These are phyloP conservation scores for Malus asiatica DNA, from an alignment of 306 rosid genomes.

Conservation along the genomic window DNA sequence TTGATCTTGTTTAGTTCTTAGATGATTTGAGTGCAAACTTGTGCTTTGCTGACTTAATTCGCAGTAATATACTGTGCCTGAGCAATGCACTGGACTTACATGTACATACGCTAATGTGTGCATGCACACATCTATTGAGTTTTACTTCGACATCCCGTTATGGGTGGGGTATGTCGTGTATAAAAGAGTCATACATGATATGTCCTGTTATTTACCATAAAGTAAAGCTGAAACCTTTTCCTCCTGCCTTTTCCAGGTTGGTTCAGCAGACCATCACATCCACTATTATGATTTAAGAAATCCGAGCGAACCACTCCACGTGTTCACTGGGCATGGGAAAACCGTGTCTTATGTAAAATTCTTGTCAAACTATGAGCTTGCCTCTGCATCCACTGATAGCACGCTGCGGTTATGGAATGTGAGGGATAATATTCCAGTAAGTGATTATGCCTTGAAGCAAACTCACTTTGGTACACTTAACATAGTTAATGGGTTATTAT, in stretches of 20 bases:
- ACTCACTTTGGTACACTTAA: not conserved
- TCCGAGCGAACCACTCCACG: constrained; percentile 70
- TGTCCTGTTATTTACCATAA: not conserved
- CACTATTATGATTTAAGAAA: constrained; percentile 94
- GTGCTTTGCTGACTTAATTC: not conserved
- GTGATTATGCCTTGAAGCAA: constrained; percentile 22
- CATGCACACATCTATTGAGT: not conserved
- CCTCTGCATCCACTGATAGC: constrained; percentile 95
- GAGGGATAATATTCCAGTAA: constrained; percentile 69
- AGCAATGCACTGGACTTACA: not conserved
- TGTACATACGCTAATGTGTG: not conserved
- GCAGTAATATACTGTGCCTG: not conserved
- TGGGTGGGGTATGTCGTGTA: not conserved
- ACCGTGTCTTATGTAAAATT: constrained; percentile 93
- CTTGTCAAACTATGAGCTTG: constrained; percentile 84
- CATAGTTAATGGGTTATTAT: not conserved
- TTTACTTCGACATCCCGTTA: not conserved
- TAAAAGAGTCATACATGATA: not conserved
- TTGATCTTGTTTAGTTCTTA: not conserved
- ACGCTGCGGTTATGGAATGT: constrained; percentile 93
- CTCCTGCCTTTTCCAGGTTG: constrained; percentile 55
- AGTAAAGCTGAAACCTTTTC: not conserved
- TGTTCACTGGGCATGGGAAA: constrained; percentile 85
- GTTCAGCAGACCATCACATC: constrained; percentile 94
- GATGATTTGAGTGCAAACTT: not conserved